phyloP scores from a whole-genome alignment of 1,284 basidiomycete species.

The Moniliella sp. region DNA sequence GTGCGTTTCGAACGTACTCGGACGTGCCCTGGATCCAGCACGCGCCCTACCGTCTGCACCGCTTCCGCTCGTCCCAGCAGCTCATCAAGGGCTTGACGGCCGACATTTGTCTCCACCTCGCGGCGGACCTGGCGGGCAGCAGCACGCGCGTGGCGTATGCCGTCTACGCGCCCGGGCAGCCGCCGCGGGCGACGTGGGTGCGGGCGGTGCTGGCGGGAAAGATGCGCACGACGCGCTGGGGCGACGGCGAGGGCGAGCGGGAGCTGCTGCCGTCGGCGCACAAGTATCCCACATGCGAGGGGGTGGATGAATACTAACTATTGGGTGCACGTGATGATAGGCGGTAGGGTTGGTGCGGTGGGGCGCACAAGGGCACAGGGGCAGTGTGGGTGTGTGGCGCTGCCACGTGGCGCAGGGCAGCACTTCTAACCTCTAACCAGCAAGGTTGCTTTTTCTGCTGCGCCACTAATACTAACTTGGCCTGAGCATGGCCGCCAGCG shows the following conservation, averaged over 20 bases:
- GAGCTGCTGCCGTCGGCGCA: background rate
- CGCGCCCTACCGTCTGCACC: slow-evolving; percentile 6
- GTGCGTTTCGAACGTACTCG: slow-evolving; percentile 8
- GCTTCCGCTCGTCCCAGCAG: slow-evolving; percentile 7
- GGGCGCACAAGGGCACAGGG: too few relatives aligned
- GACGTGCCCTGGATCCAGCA: slow-evolving; percentile 11
- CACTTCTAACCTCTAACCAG: too few relatives aligned
- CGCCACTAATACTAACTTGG: too few relatives aligned
- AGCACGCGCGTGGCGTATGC: slow-evolving; percentile 1
- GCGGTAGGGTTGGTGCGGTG: too few relatives aligned
- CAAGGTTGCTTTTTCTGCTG: too few relatives aligned
- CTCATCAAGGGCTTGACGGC: slow-evolving; percentile 13
- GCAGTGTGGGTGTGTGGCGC: too few relatives aligned
- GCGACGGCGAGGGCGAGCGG: background rate
- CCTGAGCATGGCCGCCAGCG: too few relatives aligned
- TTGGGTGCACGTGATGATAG: too few relatives aligned
- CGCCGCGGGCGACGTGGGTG: background rate
- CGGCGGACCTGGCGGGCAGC: slow-evolving; percentile 5
- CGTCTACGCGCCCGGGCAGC: slow-evolving; percentile 3
- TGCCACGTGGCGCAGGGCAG: too few relatives aligned
- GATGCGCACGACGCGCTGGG: background rate
- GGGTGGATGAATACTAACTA: too few relatives aligned
- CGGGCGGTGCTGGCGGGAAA: background rate
- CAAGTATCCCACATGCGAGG: background rate
- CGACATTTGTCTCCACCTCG: slow-evolving; percentile 11